Percentiles rank a stretch among this genome's conserved stretches.
These are phyloP conservation scores for Metschnikowia picachoensis DNA, from an alignment of 805 yeast species.

Conservation along the genomic window DNA sequence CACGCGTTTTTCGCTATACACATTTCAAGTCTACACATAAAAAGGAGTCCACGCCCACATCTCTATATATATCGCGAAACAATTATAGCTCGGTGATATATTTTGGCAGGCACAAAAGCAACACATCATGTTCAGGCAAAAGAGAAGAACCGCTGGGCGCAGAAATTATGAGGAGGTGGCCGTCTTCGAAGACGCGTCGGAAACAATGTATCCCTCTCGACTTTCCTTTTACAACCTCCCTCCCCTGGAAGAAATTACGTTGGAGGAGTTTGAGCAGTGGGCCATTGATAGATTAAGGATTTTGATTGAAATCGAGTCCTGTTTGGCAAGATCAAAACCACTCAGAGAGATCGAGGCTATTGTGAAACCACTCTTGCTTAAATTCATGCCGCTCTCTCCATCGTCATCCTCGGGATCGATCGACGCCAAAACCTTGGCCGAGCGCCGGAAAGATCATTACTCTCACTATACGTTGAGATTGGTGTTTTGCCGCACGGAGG, in stretches of 20 bases:
- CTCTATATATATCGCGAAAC: too few relatives aligned
- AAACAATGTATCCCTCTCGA: slow-evolving; percentile 49
- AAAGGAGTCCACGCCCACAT: too few relatives aligned
- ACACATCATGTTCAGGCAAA: slow-evolving; percentile 63
- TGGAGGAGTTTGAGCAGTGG: slow-evolving; percentile 93
- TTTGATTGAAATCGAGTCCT: slow-evolving; percentile 78
- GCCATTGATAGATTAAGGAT: slow-evolving; percentile 88
- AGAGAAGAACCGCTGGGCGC: slow-evolving; percentile 71
- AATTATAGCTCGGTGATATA: too few relatives aligned
- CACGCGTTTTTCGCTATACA: too few relatives aligned
- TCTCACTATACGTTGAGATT: slow-evolving; percentile 85
- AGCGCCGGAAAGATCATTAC: slow-evolving; percentile 84
- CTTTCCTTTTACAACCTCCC: slow-evolving; percentile 73
- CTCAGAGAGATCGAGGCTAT: slow-evolving; percentile 61
- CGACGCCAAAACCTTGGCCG: slow-evolving; percentile 43
- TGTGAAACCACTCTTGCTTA: slow-evolving; percentile 62
- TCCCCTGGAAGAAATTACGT: slow-evolving; percentile 80
- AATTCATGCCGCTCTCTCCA: slow-evolving; percentile 57
- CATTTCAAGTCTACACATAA: too few relatives aligned
- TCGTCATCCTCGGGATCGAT: slow-evolving; percentile 26
- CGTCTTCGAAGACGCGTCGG: slow-evolving; percentile 27
- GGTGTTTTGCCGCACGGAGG: slow-evolving; percentile 86
- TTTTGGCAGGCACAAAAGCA: too few relatives aligned
- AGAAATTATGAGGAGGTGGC: slow-evolving; percentile 51
- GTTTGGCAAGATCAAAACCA: slow-evolving; percentile 58